Evolutionary conservation across 108 stramenopile genomes (phyloP).

Genomic region (Skeletonema marinoi): DNA sequence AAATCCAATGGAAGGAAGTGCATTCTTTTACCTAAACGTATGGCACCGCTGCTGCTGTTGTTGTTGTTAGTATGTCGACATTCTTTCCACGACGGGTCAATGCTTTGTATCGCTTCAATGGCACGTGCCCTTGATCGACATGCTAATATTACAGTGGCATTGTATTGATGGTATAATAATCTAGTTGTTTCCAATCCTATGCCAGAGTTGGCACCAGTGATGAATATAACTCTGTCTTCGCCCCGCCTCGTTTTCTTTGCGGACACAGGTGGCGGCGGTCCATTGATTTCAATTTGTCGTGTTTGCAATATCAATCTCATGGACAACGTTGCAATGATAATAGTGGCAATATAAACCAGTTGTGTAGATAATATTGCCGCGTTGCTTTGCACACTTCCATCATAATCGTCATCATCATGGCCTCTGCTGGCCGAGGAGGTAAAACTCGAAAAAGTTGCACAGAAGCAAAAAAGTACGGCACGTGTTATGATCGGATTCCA

Average conservation of each 20-base stretch:
- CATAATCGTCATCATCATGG: neutral
- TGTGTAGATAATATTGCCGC: too few species aligned
- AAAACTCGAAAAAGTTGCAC: neutral
- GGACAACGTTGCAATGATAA: neutral
- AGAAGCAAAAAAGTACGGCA: neutral
- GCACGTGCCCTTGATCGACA: slow-evolving; percentile 66
- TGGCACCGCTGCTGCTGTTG: neutral
- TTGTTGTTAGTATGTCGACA: neutral
- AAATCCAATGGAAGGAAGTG: slow-evolving; percentile 65
- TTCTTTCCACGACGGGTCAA: slow-evolving; percentile 7
- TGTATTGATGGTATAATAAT: slow-evolving; percentile 57
- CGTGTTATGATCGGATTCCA: slow-evolving; percentile 26
- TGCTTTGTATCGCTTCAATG: slow-evolving; percentile 55
- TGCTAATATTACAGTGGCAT: slow-evolving; percentile 76
- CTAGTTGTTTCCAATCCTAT: slow-evolving; percentile 72
- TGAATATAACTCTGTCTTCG: slow-evolving; percentile 33
- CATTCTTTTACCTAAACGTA: slow-evolving; percentile 7
- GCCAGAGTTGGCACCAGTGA: slow-evolving; percentile 63
- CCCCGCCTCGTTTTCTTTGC: neutral
- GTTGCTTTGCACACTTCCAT: too few species aligned
- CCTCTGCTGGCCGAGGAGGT: neutral
- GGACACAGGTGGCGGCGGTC: slow-evolving; percentile 16
- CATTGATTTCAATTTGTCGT: slow-evolving; percentile 31
- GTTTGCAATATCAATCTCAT: slow-evolving; percentile 9
- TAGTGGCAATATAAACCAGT: too few species aligned